A percentile compares a stretch with the other conserved stretches of the same genome.
phyloP scores from a whole-genome alignment of 345 rosid species.

The Dovyalis caffra region DNA sequence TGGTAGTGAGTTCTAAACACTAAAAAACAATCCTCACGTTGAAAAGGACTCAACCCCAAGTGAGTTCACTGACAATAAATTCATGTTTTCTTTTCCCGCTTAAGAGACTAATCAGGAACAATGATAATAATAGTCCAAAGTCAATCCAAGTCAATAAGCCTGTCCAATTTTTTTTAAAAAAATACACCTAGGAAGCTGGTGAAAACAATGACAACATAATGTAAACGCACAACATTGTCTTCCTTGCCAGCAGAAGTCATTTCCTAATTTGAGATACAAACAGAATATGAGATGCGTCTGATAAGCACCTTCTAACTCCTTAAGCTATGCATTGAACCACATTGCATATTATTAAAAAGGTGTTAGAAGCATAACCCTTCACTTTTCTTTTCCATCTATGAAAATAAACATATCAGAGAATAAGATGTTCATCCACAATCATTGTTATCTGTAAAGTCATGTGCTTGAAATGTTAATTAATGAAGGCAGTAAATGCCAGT shows the following conservation, averaged over 20 bases:
- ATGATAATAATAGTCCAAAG: not conserved
- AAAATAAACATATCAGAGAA: not conserved
- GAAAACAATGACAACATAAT: not conserved
- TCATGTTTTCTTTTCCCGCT: not conserved
- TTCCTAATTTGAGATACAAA: not conserved
- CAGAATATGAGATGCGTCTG: not conserved
- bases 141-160: not conserved
- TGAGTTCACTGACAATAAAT: too few relatives aligned
- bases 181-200: not conserved
- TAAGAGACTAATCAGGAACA: not conserved
- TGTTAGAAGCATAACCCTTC: slow-evolving; percentile 4
- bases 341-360: not conserved
- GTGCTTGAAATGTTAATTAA: not conserved
- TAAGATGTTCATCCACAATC: not conserved
- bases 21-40: too few relatives aligned
- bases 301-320: not conserved
- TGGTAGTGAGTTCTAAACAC: too few relatives aligned
- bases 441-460: not conserved
- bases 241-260: not conserved
- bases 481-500: not conserved
- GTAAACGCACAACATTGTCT: not conserved
- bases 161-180: not conserved
- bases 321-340: not conserved
- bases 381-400: not conserved
- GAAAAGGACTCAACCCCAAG: too few relatives aligned